These are phyloP conservation scores for Achaetomiella virescens DNA, from an alignment of 495 filamentous ascomycete species.

Conservation along the genomic window DNA sequence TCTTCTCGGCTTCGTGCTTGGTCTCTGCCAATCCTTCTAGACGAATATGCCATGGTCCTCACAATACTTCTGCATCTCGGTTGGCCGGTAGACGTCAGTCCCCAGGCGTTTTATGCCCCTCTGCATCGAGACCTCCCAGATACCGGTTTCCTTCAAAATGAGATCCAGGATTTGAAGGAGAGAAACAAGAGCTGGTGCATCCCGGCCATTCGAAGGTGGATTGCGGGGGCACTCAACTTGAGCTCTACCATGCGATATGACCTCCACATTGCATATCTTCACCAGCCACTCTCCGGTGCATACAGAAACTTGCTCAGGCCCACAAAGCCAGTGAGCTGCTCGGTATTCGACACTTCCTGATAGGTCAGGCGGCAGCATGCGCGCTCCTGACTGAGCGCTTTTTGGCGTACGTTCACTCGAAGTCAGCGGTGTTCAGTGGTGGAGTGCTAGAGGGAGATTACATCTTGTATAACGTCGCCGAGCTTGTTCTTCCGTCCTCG, in stretches of 20 bases:
- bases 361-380: background rate
- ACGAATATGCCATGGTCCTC: background rate
- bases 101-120: background rate
- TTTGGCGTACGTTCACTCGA: background rate
- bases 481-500: too few species aligned
- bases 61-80: background rate
- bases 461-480: too few species aligned
- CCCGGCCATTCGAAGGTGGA: background rate
- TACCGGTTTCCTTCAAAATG: background rate
- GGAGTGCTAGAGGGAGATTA: too few species aligned
- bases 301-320: background rate
- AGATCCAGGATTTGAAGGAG: background rate
- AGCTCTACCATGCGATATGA: background rate
- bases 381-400: background rate
- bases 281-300: background rate
- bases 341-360: background rate
- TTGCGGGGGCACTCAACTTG: background rate
- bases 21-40: background rate
- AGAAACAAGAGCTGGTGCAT: background rate
- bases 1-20: background rate
- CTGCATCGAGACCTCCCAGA: background rate
- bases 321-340: background rate
- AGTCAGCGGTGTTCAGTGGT: too few species aligned
- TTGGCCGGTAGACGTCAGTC: background rate
- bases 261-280: background rate